Evolutionary conservation across 768 basidiomycete genomes (phyloP).

Genomic region (Boletus reticulatus): DNA sequence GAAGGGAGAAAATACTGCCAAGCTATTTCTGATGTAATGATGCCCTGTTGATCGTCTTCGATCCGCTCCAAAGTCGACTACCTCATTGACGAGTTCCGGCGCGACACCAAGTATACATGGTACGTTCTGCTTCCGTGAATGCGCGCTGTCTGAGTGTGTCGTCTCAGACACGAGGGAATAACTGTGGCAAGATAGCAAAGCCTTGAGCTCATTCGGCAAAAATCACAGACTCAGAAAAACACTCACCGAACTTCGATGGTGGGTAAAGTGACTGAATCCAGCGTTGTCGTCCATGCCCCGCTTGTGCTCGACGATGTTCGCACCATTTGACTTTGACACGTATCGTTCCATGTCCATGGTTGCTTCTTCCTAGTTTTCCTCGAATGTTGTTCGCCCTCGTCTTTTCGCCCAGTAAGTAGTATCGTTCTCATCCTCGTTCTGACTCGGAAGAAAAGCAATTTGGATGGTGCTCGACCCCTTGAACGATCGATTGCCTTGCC

Average conservation of each 20-base stretch:
- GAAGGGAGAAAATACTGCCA: constrained; percentile 7
- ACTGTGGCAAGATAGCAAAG: constrained; percentile 40
- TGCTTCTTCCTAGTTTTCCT: too few species aligned
- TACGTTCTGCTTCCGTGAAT: constrained; percentile 91
- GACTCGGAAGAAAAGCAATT: too few species aligned
- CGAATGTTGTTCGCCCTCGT: too few species aligned
- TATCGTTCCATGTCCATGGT: too few species aligned
- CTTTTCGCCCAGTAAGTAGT: too few species aligned
- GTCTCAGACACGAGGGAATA: constrained; percentile 81
- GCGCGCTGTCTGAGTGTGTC: constrained; percentile 80
- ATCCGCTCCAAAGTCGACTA: constrained; percentile 92
- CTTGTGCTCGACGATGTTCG: neutral
- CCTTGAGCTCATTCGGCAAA: too few species aligned
- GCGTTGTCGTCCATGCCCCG: constrained; percentile 56
- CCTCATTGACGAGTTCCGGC: constrained; percentile 89
- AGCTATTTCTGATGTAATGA: neutral
- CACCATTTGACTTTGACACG: too few species aligned
- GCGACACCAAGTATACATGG: constrained; percentile 87
- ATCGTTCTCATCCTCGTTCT: too few species aligned
- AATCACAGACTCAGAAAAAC: neutral
- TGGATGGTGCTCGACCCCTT: too few species aligned
- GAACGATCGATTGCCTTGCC: too few species aligned
- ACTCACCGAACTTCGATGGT: constrained; percentile 95
- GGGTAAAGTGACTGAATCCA: constrained; percentile 93
- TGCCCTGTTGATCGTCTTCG: constrained; percentile 54